These are phyloP conservation scores for Barbatosphaeria neglecta DNA, from an alignment of 495 filamentous ascomycete genomes.

Conservation along the genomic window DNA sequence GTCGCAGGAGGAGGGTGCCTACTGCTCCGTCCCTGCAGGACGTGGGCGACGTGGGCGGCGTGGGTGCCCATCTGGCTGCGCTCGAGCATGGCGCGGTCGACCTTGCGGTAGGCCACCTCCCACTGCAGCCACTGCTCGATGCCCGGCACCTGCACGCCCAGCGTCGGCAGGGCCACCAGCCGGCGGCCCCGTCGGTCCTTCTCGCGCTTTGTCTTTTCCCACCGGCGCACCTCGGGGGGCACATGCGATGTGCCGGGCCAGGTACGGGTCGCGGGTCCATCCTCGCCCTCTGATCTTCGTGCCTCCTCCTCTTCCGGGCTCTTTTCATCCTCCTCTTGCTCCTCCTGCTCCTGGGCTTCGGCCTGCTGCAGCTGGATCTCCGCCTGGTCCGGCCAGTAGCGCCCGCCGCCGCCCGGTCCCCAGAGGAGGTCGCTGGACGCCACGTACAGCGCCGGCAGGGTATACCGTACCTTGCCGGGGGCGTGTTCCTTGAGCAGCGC, in stretches of 20 bases:
- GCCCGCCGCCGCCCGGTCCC: slow-evolving; percentile 3
- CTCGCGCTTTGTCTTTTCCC: not conserved
- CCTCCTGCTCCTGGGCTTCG: not conserved
- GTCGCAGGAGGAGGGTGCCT: too few species aligned
- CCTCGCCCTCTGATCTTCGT: not conserved
- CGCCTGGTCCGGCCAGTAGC: slow-evolving; percentile 9
- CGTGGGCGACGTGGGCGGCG: not conserved
- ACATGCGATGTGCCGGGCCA: too few species aligned
- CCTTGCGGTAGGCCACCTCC: slow-evolving; percentile 36
- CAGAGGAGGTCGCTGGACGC: slow-evolving; percentile 9
- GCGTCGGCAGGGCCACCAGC: slow-evolving; percentile 39
- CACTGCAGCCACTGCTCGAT: slow-evolving; percentile 27
- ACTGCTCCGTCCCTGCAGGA: too few species aligned
- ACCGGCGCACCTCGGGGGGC: not conserved
- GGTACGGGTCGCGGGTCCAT: too few species aligned
- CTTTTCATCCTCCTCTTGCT: not conserved
- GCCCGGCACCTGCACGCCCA: slow-evolving; percentile 23
- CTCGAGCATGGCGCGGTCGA: slow-evolving; percentile 19
- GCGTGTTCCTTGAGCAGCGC: slow-evolving; percentile 27
- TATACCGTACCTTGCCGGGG: slow-evolving; percentile 40
- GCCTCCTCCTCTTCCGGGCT: slow-evolving; percentile 3
- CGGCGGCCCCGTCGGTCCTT: slow-evolving; percentile 7
- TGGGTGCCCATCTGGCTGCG: slow-evolving; percentile 1
- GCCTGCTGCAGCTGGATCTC: not conserved
- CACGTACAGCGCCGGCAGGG: slow-evolving; percentile 38